Conservation (phyloP, 2,329 filamentous ascomycete genomes). For the Chalaropsis ovoidea region DNA sequence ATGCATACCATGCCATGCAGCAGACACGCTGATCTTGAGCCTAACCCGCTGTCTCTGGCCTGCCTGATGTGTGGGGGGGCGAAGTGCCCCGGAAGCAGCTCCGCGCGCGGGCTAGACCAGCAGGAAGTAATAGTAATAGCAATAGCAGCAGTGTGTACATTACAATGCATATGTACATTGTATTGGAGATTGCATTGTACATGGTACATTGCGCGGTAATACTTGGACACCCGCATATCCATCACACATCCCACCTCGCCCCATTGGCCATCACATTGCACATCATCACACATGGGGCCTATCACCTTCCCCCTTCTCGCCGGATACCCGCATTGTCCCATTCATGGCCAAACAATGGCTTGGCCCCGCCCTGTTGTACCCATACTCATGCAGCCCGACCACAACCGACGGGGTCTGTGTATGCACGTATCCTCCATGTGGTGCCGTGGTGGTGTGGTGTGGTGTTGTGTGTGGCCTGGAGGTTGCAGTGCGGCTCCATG, state of each 20-base stretch:
- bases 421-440: background rate
- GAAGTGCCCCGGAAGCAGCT: background rate
- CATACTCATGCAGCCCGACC: background rate
- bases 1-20: conserved; percentile 6
- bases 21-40: conserved; percentile 2
- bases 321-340: background rate
- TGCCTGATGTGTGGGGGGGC: background rate
- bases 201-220: background rate
- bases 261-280: background rate
- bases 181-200: no score
- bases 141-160: background rate
- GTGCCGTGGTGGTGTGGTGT: background rate
- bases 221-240: background rate
- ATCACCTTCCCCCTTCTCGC: background rate
- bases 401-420: background rate
- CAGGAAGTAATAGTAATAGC: background rate
- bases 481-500: conserved; percentile 3
- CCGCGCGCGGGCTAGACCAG: background rate
- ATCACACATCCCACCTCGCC: background rate
- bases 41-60: background rate
- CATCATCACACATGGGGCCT: background rate
- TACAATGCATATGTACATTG: background rate
- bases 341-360: background rate
- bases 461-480: background rate
- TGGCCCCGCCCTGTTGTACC: background rate